Evolutionary conservation across 2,329 filamentous ascomycete genomes (phyloP).

Genomic region (Lomentospora prolificans): DNA sequence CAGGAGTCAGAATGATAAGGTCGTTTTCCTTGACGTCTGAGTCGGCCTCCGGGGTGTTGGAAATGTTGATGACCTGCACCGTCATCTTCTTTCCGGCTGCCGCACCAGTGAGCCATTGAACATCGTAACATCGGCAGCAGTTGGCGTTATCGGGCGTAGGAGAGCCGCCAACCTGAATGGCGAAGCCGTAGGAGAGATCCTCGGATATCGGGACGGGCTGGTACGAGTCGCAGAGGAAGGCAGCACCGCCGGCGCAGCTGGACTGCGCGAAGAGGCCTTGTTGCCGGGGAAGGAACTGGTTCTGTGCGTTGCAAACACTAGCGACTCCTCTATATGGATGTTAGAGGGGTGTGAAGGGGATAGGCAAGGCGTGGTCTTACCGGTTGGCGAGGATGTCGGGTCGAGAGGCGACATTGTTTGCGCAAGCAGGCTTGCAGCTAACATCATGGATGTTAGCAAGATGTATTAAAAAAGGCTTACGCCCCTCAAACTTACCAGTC

Average conservation of each 20-base stretch:
- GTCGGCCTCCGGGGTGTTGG: constrained; percentile 6
- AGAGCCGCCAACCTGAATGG: constrained; percentile 14
- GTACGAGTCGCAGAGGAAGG: constrained; percentile 13
- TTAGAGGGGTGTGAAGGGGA: background rate
- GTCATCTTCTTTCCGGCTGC: constrained; percentile 15
- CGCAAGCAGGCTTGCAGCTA: background rate
- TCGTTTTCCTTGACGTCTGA: constrained; percentile 12
- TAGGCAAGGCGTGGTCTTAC: background rate
- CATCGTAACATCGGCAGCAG: constrained; percentile 16
- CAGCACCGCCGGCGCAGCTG: background rate
- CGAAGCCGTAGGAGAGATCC: constrained; percentile 15
- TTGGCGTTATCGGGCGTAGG: constrained; percentile 13
- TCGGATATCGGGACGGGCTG: constrained; percentile 14
- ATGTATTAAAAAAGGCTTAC: no score
- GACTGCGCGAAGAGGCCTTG: background rate
- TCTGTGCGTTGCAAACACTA: background rate
- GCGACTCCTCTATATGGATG: background rate
- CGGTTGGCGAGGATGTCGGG: background rate
- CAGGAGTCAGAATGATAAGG: constrained; percentile 14
- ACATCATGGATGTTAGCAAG: background rate
- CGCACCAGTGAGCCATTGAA: constrained; percentile 13
- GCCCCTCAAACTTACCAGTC: background rate
- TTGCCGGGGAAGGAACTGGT: background rate
- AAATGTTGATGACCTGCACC: constrained; percentile 14
- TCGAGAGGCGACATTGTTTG: background rate